Percentiles rank a stretch among this genome's conserved stretches.
Evolutionary conservation across 1,284 basidiomycete genomes (phyloP).

Genomic region (Ustilago bromivora): DNA sequence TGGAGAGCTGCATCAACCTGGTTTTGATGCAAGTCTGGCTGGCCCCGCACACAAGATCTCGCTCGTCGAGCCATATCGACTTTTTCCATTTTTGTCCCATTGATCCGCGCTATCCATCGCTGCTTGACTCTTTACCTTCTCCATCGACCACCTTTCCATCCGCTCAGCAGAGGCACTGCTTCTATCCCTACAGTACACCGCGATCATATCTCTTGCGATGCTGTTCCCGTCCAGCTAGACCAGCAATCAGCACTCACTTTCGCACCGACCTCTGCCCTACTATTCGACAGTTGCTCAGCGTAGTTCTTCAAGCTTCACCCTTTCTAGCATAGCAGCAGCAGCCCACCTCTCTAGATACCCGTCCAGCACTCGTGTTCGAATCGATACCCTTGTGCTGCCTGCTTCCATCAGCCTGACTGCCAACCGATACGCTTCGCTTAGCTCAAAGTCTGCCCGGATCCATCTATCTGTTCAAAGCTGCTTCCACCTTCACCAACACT

Average conservation of each 20-base stretch:
- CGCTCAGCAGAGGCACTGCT: constrained; percentile 4
- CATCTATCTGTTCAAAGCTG: neutral
- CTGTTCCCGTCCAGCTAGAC: constrained; percentile 10
- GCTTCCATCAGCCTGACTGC: neutral
- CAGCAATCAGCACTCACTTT: neutral
- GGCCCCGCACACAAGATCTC: constrained; percentile 12
- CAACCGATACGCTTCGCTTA: neutral
- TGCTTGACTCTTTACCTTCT: constrained; percentile 7
- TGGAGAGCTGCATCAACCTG: neutral
- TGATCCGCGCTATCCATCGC: neutral
- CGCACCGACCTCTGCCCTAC: neutral
- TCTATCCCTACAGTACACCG: neutral
- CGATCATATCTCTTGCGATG: constrained; percentile 20
- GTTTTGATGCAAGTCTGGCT: constrained; percentile 1
- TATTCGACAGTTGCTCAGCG: neutral
- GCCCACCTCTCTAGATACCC: neutral
- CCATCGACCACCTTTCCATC: constrained; percentile 18
- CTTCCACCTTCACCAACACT: neutral
- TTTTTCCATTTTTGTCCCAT: neutral
- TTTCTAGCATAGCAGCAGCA: neutral
- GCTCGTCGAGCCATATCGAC: constrained; percentile 42
- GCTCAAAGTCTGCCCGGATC: neutral
- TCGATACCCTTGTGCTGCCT: constrained; percentile 1
- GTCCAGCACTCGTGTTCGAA: neutral
- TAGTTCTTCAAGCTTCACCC: neutral